Evolutionary conservation across 306 rosid species (phyloP).

Genomic region (Abrus pulchellus): DNA sequence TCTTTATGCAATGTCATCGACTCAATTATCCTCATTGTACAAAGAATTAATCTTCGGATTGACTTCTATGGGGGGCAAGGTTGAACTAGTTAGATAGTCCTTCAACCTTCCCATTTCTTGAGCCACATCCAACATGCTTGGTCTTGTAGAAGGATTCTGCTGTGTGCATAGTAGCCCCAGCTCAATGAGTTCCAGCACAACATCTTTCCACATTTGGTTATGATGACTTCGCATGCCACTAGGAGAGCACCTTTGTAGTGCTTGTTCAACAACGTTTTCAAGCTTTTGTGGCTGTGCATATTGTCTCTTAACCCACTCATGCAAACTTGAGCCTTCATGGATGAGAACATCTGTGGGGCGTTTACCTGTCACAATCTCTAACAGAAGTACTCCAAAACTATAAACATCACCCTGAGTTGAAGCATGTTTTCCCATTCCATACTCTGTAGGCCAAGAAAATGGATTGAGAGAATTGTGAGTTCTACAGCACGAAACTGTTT

Average conservation of each 20-base stretch:
- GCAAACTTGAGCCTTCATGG: slow-evolving; percentile 80
- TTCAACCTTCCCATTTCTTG: slow-evolving; percentile 77
- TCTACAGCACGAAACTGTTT: slow-evolving; percentile 26
- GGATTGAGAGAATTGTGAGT: not conserved
- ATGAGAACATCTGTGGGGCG: slow-evolving; percentile 78
- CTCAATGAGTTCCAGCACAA: slow-evolving; percentile 77
- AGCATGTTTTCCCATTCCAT: slow-evolving; percentile 82
- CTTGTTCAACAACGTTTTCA: slow-evolving; percentile 63
- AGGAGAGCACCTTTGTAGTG: slow-evolving; percentile 58
- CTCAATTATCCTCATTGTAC: slow-evolving; percentile 13
- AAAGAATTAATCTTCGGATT: slow-evolving; percentile 32
- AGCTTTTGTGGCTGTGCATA: slow-evolving; percentile 63
- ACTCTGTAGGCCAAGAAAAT: slow-evolving; percentile 61
- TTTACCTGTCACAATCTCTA: slow-evolving; percentile 78
- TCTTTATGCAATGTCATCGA: too few species aligned
- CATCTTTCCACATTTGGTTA: slow-evolving; percentile 57
- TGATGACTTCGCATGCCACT: slow-evolving; percentile 46
- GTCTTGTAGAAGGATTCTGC: slow-evolving; percentile 74
- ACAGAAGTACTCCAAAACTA: slow-evolving; percentile 79
- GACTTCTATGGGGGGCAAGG: slow-evolving; percentile 42
- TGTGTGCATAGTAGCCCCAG: slow-evolving; percentile 87
- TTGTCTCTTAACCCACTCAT: slow-evolving; percentile 81
- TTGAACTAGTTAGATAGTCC: slow-evolving; percentile 68
- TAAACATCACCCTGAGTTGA: slow-evolving; percentile 87
- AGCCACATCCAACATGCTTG: slow-evolving; percentile 83